Evolutionary conservation across 2,329 filamentous ascomycete species (phyloP), one percentile per base, ranked within the genome.

Genomic region (Fusarium tjaetaba): DNA sequence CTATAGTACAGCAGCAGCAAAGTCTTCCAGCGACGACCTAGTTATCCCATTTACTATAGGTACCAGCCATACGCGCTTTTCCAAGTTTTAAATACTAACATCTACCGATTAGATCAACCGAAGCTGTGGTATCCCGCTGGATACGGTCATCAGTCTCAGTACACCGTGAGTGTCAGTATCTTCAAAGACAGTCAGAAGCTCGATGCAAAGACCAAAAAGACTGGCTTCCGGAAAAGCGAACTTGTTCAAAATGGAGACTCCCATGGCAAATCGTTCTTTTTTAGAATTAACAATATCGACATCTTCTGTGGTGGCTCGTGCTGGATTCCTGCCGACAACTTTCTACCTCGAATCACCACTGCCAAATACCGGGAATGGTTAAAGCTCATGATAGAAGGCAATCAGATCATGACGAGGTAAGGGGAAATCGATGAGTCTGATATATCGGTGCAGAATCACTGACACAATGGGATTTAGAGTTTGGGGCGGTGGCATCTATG

Each of bases 321-420:
- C 30, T 61, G 59, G 59, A 61, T 61, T 16, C 59, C 59, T 3
- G n/a, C 59, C 2, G 59, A 61, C 20, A 61, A n/a, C 15, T 30
- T 61, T 28, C 49, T 61, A 9, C 59, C 59, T n/a, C 28, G 59
- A 34, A 61, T 61, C 38, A 61, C 59, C 3, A 0, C 49, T n/a
- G 16, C 36, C 22, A 61, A 61, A 2, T 61, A 61, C 39, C 59
- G 49, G 9, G 49, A 61, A 4, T 61, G 59, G 59, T 20, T 61
- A 9, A 36, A 43, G 10, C 49, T 61, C 3, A 61, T 57, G 59
- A 28, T 61, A 57, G 49, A 61, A 38, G 59, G 59, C 6, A 42
- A 61, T 11, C 59, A 61, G 30, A 57, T 61, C 6, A 61, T 61
- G 59, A 43, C 59, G 7, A 61, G 59, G 59, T 61, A 10, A 59